phyloP scores from a whole-genome alignment of 169 alveolate species.

The Cystoisospora suis region DNA sequence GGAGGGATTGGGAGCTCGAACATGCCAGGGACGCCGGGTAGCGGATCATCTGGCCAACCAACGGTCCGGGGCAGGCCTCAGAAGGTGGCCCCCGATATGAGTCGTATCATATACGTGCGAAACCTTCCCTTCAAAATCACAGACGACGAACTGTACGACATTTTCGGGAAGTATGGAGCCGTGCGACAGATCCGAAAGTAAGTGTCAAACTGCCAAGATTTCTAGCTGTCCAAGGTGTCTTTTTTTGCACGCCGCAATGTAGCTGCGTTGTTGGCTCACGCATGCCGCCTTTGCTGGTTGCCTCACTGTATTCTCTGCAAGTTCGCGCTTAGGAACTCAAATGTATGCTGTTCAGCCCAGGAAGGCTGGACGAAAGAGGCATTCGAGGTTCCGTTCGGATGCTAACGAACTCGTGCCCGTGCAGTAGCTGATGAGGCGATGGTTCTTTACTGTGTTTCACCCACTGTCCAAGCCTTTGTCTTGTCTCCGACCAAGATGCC shows the following conservation, averaged over 20 bases:
- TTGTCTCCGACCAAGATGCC: no score
- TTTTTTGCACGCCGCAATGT: no score
- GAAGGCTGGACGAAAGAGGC: no score
- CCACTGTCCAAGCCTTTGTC: no score
- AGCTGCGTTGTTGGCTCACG: no score
- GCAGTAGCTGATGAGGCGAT: no score
- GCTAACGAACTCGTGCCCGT: no score
- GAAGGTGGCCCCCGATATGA: conserved; percentile 85
- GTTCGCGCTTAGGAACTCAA: no score
- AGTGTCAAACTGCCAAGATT: conserved; percentile 21
- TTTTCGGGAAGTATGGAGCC: conserved; percentile 98
- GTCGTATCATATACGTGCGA: conserved; percentile 83
- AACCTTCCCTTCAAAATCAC: conserved; percentile 87
- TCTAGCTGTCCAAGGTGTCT: no score
- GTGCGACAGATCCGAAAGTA: conserved; percentile 97
- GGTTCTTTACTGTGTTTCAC: no score
- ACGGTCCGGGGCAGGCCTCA: conserved; percentile 18
- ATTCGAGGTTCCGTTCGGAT: no score
- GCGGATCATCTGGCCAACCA: not conserved
- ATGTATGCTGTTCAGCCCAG: no score
- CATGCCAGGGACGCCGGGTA: not conserved
- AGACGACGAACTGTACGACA: conserved; percentile 95
- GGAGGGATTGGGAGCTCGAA: conserved; percentile 39
- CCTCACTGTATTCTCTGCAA: not conserved
- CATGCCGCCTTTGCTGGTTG: not conserved